Percentiles rank a stretch among this genome's conserved stretches.
phyloP scores from a whole-genome alignment of 2,329 filamentous ascomycete species.

The Ascochyta fabae region DNA sequence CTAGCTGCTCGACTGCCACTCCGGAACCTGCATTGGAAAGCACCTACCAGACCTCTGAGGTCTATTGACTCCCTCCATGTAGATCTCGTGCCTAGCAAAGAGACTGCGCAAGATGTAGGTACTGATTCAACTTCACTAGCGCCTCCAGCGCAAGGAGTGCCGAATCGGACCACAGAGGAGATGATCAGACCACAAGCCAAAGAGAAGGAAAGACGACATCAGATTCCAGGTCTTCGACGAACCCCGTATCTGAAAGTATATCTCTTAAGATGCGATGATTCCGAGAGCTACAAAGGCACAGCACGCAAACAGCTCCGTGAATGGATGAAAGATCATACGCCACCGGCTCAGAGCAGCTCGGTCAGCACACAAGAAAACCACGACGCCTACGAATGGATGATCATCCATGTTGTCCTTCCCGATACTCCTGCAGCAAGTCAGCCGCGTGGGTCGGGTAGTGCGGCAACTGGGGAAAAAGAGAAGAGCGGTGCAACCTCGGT shows the following conservation, averaged over 20 bases:
- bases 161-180: conserved; percentile 36
- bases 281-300: conserved; percentile 85
- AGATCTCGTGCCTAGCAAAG: conserved; percentile 73
- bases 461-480: conserved; percentile 65
- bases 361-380: conserved; percentile 82
- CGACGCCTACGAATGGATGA: conserved; percentile 94
- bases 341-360: conserved; percentile 61
- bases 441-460: conserved; percentile 64
- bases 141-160: conserved; percentile 26
- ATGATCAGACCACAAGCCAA: conserved; percentile 29
- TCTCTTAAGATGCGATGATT: conserved; percentile 91
- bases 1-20: conserved; percentile 81
- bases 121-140: conserved; percentile 33
- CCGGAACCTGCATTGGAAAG: conserved; percentile 96
- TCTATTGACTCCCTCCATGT: conserved; percentile 94
- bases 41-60: conserved; percentile 84
- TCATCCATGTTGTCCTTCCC: conserved; percentile 89
- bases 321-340: conserved; percentile 82
- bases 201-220: conserved; percentile 73
- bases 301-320: conserved; percentile 81
- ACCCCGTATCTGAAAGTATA: conserved; percentile 94
- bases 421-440: conserved; percentile 83
- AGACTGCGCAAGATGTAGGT: conserved; percentile 53
- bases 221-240: conserved; percentile 90
- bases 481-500: conserved; percentile 70